These are phyloP conservation scores for Diaporthe nobilis DNA, from an alignment of 2,329 filamentous ascomycete genomes.

Conservation along the genomic window DNA sequence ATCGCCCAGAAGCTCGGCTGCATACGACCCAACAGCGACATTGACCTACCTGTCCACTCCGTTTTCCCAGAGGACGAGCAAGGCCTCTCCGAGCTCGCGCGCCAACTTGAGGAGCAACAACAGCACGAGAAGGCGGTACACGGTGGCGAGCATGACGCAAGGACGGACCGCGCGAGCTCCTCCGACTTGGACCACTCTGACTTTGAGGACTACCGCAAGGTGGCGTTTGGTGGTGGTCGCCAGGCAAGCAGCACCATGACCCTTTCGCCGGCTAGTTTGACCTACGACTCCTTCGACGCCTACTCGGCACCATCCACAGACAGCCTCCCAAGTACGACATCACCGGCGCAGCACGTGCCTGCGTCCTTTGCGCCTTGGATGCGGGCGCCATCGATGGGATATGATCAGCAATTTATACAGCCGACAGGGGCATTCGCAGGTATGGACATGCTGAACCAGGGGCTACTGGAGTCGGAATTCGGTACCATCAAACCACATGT, in stretches of 20 bases:
- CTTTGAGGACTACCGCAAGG: slow-evolving; percentile 68
- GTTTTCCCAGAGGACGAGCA: slow-evolving; percentile 74
- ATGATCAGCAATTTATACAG: slow-evolving; percentile 57
- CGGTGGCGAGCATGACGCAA: slow-evolving; percentile 51
- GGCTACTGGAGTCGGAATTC: slow-evolving; percentile 66
- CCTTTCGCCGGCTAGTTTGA: slow-evolving; percentile 68
- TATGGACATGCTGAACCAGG: slow-evolving; percentile 63
- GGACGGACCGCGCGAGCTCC: slow-evolving; percentile 66
- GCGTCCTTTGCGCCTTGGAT: slow-evolving; percentile 41
- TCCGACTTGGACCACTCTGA: slow-evolving; percentile 70
- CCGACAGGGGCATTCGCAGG: slow-evolving; percentile 58
- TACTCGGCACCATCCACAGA: slow-evolving; percentile 46
- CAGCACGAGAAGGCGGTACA: slow-evolving; percentile 54
- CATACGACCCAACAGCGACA: slow-evolving; percentile 73
- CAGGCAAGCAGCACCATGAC: slow-evolving; percentile 58
- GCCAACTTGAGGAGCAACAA: slow-evolving; percentile 66
- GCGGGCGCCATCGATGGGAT: slow-evolving; percentile 50
- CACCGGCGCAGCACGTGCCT: slow-evolving; percentile 48
- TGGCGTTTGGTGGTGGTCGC: slow-evolving; percentile 58
- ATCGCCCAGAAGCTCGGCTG: slow-evolving; percentile 75
- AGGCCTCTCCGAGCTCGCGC: slow-evolving; percentile 69
- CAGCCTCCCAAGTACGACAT: slow-evolving; percentile 49
- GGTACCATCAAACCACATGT: slow-evolving; percentile 70
- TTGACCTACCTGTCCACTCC: slow-evolving; percentile 69
- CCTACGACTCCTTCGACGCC: slow-evolving; percentile 60